Evolutionary conservation across 306 rosid genomes (phyloP).

Genomic region (Cicer yamashitae): DNA sequence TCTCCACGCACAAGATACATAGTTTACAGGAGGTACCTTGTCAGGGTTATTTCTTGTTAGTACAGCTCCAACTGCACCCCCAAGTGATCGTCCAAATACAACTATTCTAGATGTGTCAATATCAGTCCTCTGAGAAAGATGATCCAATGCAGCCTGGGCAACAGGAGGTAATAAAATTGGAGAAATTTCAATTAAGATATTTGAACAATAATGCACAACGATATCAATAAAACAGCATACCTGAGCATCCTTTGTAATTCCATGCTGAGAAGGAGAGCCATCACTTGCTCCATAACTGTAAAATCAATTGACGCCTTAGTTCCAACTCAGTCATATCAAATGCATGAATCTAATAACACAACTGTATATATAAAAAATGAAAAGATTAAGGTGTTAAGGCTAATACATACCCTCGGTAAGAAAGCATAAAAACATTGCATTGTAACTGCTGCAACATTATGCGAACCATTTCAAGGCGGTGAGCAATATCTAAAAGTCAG

Average conservation of each 20-base stretch:
- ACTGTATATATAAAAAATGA: background rate
- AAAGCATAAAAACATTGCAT: constrained; percentile 96
- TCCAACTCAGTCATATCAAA: constrained; percentile 43
- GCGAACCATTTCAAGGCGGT: constrained; percentile 97
- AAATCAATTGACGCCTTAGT: constrained; percentile 37
- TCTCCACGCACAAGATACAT: constrained; percentile 5
- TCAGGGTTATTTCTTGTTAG: constrained; percentile 88
- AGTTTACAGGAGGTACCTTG: constrained; percentile 63
- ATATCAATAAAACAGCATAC: constrained; percentile 51
- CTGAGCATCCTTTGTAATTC: constrained; percentile 94
- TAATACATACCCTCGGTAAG: constrained; percentile 85
- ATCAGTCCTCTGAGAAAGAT: constrained; percentile 92
- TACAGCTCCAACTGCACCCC: constrained; percentile 98
- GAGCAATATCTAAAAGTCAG: constrained; percentile 86
- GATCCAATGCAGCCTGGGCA: constrained; percentile 92
- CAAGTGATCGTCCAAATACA: constrained; percentile 98
- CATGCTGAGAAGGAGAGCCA: constrained; percentile 96
- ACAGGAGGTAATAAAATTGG: constrained; percentile 34
- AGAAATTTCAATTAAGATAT: background rate
- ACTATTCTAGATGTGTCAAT: constrained; percentile 88
- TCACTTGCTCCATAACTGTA: constrained; percentile 96
- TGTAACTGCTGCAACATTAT: constrained; percentile 82
- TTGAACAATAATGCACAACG: background rate
- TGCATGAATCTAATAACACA: constrained; percentile 18
- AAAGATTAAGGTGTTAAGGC: constrained; percentile 19